Base-by-base conservation (phyloP, 2,329 filamentous ascomycete genomes). In the Phaeosphaeria sp. region DNA sequence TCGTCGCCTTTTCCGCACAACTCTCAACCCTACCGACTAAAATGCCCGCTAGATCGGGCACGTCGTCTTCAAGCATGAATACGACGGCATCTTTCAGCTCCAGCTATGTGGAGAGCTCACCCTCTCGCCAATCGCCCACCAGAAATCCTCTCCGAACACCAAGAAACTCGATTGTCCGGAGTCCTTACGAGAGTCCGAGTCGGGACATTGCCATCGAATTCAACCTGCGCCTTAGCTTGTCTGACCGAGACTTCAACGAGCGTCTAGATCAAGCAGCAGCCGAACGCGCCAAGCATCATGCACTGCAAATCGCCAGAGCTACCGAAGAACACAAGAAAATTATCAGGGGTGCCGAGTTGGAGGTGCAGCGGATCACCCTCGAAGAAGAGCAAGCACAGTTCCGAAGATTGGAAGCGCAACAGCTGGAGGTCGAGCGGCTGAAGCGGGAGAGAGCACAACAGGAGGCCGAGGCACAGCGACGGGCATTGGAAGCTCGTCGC, bases 301-400 rank as follows among this genome's bases (percentile, higher is more conserved):
- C 84, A 56, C 84, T 87, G 65, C 89, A 89, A 15, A 83, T 94
- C 17, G 85, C 85, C 46, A 84, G 85, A 47, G 89, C 89, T 3
- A 86, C 86, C 49, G 81, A 82, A 15, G 85, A 89, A 68, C 90
- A 93, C 72, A 85, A 90, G 39, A 83, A 85, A 25, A 84, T 94
- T 11, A 83, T 82, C 46, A 77, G 81, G 52, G 80, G 82, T 50
- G 86, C 86, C 3, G 81, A 86, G 67, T 79, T 82, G 20, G 83
- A 81, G 18, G 66, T 85, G n/a, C 77, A 83, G 42, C 77, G 80
- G n/a, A 76, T 85, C 56, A 72, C 78, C 20, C 62, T 81, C 7
- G 77, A 83, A 71, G 68, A 78, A 41, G 73, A 79, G 59, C 68
- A 72, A 23, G 68, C 75, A 56, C 64, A 70, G 13, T 59, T 67